Evolutionary conservation across 139 green algal genomes (phyloP).

Genomic region (Mesostigma viride): DNA sequence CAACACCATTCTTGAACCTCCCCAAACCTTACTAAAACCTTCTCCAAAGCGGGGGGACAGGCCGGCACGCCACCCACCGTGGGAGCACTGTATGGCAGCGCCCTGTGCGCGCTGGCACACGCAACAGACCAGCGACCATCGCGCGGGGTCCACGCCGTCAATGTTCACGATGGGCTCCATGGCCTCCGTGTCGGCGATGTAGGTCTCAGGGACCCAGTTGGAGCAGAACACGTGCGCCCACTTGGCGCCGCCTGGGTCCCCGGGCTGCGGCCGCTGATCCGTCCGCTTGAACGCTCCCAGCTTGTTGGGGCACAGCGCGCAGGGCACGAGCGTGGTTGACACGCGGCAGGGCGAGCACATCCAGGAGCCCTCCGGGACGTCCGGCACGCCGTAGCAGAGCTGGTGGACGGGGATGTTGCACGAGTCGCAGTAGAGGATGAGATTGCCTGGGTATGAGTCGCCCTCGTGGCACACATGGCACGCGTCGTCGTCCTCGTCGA

Average conservation of each 20-base stretch:
- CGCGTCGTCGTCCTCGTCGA: slow-evolving; percentile 20
- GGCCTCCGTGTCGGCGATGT: slow-evolving; percentile 23
- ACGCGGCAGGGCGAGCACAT: slow-evolving; percentile 7
- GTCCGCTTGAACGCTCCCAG: slow-evolving; percentile 29
- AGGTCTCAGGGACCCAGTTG: slow-evolving; percentile 42
- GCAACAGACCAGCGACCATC: slow-evolving; percentile 22
- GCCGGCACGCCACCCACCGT: slow-evolving; percentile 18
- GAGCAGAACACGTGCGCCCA: slow-evolving; percentile 35
- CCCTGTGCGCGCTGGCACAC: slow-evolving; percentile 27
- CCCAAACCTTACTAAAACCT: no score
- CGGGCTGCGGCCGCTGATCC: not conserved
- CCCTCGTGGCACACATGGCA: slow-evolving; percentile 32
- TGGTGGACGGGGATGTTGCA: slow-evolving; percentile 40
- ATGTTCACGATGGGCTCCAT: slow-evolving; percentile 37
- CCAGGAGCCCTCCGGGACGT: slow-evolving; percentile 35
- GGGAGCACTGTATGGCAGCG: slow-evolving; percentile 36
- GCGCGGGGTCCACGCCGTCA: slow-evolving; percentile 13
- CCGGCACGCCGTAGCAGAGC: slow-evolving; percentile 42
- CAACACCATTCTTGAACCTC: no score
- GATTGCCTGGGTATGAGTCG: slow-evolving; percentile 32
- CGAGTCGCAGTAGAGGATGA: slow-evolving; percentile 35
- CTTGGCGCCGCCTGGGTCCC: not conserved
- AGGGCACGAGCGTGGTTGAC: not conserved
- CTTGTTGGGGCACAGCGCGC: slow-evolving; percentile 19
- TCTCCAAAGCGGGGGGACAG: no score